These are phyloP conservation scores for Hypoxylon rubiginosum DNA, from an alignment of 2,329 filamentous ascomycete species.

Conservation along the genomic window DNA sequence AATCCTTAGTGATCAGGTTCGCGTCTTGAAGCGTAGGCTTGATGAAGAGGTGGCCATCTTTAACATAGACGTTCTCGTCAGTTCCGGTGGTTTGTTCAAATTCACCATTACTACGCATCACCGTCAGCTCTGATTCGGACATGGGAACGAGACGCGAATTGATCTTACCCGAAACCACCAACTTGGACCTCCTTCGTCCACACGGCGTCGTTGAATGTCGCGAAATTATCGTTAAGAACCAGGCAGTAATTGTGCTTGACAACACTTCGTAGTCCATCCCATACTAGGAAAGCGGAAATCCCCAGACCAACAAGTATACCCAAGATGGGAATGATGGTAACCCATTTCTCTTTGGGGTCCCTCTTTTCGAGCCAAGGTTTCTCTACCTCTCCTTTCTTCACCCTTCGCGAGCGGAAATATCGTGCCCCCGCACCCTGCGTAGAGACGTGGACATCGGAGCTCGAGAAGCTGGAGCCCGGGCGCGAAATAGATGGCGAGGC, in stretches of 20 bases:
- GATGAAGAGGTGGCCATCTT: conserved; percentile 78
- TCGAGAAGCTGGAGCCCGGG: conserved; percentile 62
- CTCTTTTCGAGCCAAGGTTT: conserved; percentile 82
- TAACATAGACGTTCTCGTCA: conserved; percentile 80
- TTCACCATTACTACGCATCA: conserved; percentile 75
- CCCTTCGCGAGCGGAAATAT: conserved; percentile 81
- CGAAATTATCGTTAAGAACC: conserved; percentile 76
- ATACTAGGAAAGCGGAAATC: conserved; percentile 79
- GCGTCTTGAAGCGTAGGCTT: conserved; percentile 82
- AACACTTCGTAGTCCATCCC: conserved; percentile 79
- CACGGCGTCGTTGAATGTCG: conserved; percentile 67
- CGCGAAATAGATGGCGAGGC: conserved; percentile 59
- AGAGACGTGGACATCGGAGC: conserved; percentile 59
- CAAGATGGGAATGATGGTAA: conserved; percentile 81
- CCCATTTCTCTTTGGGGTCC: conserved; percentile 87
- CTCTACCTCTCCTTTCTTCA: conserved; percentile 79
- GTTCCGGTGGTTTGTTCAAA: conserved; percentile 81
- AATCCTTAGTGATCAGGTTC: conserved; percentile 74
- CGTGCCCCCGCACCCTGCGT: conserved; percentile 57
- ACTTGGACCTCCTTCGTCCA: conserved; percentile 83
- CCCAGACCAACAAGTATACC: conserved; percentile 77
- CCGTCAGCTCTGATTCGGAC: conserved; percentile 27
- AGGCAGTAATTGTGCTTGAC: conserved; percentile 80
- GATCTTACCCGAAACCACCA: conserved; percentile 78
- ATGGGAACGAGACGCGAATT: neutral